Evolutionary conservation across 306 rosid species (phyloP).

Genomic region (Malus domestica): DNA sequence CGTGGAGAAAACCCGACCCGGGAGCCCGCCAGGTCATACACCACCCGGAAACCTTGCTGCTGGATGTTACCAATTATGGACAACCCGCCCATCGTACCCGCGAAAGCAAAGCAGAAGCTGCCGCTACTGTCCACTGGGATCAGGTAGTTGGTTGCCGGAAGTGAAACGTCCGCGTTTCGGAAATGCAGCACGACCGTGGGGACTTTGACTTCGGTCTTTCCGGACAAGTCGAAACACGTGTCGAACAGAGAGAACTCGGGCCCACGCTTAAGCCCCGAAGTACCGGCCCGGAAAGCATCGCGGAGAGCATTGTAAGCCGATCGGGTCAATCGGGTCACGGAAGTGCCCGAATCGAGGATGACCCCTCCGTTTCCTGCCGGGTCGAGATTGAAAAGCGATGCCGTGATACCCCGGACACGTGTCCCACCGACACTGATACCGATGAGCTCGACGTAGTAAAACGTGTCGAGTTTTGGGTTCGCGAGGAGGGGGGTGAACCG

Average conservation of each 20-base stretch:
- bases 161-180: constrained; percentile 61
- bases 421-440: constrained; percentile 79
- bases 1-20: constrained; percentile 90
- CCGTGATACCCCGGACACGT: constrained; percentile 51
- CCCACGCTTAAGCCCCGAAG: constrained; percentile 47
- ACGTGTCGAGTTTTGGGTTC: constrained; percentile 75
- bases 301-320: constrained; percentile 63
- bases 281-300: constrained; percentile 60
- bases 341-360: constrained; percentile 82
- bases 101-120: constrained; percentile 87
- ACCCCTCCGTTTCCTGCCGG: constrained; percentile 76
- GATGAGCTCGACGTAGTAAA: constrained; percentile 70
- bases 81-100: constrained; percentile 74
- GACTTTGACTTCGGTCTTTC: constrained; percentile 64
- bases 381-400: constrained; percentile 59
- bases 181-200: constrained; percentile 87
- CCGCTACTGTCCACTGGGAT: constrained; percentile 83
- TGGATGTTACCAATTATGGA: constrained; percentile 91
- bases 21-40: constrained; percentile 54
- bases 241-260: constrained; percentile 84
- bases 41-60: constrained; percentile 93
- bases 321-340: constrained; percentile 74
- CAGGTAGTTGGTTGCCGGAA: constrained; percentile 78
- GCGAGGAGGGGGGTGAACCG: constrained; percentile 63
- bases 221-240: constrained; percentile 80